A percentile compares a stretch with the other conserved stretches of the same genome.
Conservation (phyloP, 73 alveolate species). For the Stentor roeselii region DNA sequence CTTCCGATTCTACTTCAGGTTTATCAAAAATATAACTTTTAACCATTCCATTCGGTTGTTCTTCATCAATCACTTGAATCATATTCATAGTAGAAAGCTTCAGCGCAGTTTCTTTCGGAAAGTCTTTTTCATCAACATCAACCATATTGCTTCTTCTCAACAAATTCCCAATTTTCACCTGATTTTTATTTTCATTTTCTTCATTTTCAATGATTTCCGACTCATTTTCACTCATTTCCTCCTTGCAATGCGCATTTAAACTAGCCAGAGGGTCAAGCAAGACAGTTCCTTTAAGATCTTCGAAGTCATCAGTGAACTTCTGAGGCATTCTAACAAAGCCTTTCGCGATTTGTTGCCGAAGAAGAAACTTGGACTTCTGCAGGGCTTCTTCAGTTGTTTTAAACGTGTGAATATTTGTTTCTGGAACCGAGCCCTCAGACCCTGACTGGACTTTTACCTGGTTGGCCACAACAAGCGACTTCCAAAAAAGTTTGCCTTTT, state of each 20-base stretch:
- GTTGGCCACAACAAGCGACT: neutral
- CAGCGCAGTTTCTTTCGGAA: neutral
- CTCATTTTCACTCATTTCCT: constrained; percentile 16
- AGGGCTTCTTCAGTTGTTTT: neutral
- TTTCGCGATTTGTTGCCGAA: neutral
- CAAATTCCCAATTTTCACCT: neutral
- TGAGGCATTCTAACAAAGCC: neutral
- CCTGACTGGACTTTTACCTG: neutral
- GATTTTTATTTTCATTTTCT: neutral
- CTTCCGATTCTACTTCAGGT: neutral
- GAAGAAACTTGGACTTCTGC: neutral
- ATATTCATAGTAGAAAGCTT: neutral
- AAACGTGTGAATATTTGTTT: neutral
- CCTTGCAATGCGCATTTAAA: neutral
- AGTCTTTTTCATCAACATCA: neutral
- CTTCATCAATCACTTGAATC: constrained; percentile 10
- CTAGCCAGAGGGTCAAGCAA: neutral
- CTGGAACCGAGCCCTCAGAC: neutral
- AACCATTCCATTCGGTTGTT: neutral
- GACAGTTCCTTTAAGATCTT: neutral
- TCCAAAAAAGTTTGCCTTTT: neutral
- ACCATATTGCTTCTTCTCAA: neutral
- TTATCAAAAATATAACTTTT: constrained; percentile 13
- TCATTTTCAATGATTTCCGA: too few species aligned
- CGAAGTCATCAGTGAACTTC: neutral